A percentile compares a stretch with the other conserved stretches of the same genome.
These are phyloP conservation scores for Cardamine occulta DNA, from an alignment of 345 rosid genomes.

Conservation along the genomic window DNA sequence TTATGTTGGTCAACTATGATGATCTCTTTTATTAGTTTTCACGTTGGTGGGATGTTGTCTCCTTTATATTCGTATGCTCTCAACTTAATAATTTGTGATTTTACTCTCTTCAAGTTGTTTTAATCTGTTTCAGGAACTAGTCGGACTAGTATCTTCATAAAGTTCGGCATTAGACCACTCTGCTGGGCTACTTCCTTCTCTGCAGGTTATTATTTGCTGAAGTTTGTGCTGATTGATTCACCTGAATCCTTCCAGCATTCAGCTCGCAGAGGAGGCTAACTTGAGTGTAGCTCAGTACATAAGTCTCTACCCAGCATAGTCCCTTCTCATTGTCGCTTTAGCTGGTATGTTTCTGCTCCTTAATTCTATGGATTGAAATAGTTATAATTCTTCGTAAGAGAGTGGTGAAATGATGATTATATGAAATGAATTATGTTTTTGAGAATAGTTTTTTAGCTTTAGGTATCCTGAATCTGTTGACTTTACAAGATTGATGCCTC, in stretches of 20 bases:
- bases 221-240: neutral
- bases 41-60: slow-evolving; percentile 5
- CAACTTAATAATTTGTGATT: slow-evolving; percentile 5
- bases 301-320: neutral
- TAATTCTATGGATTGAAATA: neutral
- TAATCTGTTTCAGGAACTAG: neutral
- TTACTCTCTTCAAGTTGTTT: slow-evolving; percentile 3
- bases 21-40: slow-evolving; percentile 2
- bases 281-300: neutral
- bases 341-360: slow-evolving; percentile 29
- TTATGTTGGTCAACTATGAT: neutral
- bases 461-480: neutral
- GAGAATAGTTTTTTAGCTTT: slow-evolving; percentile 2
- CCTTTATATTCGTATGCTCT: neutral
- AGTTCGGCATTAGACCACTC: neutral
- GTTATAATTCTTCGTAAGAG: neutral
- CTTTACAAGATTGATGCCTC: slow-evolving; percentile 28
- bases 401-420: neutral
- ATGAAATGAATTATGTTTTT: neutral
- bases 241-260: neutral
- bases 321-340: slow-evolving; percentile 4
- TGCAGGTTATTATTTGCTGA: neutral
- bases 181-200: slow-evolving; percentile 10
- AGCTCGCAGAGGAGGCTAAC: neutral
- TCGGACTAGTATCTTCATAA: neutral